Base-by-base conservation (phyloP, 2,329 filamentous ascomycete genomes). In the Parafenestella ontariensis region DNA sequence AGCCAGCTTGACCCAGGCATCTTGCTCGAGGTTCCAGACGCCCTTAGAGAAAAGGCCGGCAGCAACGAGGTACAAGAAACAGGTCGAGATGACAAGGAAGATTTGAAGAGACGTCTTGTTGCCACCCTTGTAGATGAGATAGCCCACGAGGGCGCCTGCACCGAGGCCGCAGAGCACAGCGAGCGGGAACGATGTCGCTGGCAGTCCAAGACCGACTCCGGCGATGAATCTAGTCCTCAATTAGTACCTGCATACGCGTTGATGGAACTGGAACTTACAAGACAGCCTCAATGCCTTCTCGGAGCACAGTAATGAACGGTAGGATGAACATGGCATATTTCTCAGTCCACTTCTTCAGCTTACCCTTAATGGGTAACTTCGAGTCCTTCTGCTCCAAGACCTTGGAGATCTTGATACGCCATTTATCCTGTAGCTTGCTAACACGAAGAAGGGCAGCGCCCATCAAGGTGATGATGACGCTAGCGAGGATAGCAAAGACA, bases 241-340 rank as follows among this genome's bases (percentile, higher is more conserved):
- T 58, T 11, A 54, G 39, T 23, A 34, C 49, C 7, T 9, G 13
- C 20, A 21, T 26, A 18, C 4, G 18, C 9, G 29, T 6, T 2
- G 42, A 3, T 40, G 15, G 10, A 8, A 15, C 15, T 10, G 34
- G n/a, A 5, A 63, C 64, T 62, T 56, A 70, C 63, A 96, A 85
- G 31, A 96, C 88, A 0, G 89, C 91, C 73, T 96, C 92, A 26
- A 96, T 84, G 2, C 92, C 92, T 74, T 96, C 92, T 31, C 92
- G 83, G 13, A 96, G 78, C n/a, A 95, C 89, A 0, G 92, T 96
- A 71, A 96, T 83, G 76, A 96, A 96, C 1, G 92, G 92, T 49
- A 96, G 79, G 41, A 91, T 76, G 73, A 96, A 95, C 89, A 96
- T 91, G 69, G 88, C 86, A 70, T 96, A 95, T 74, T 90, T 92